A percentile compares a stretch with the other conserved stretches of the same genome.
These are phyloP conservation scores for Quercus rubra DNA, from an alignment of 306 rosid genomes.

Conservation along the genomic window DNA sequence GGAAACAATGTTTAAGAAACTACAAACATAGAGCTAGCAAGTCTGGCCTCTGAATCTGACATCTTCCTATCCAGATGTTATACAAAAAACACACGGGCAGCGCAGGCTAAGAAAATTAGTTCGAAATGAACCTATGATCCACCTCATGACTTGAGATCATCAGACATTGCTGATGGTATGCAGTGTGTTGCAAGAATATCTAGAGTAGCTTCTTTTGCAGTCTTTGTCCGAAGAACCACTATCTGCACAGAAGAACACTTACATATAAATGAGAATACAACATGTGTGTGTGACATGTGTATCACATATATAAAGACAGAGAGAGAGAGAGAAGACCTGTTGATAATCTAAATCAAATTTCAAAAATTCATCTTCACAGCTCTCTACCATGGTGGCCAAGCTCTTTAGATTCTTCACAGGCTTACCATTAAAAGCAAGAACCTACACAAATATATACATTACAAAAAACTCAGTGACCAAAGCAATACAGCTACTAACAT, in stretches of 20 bases:
- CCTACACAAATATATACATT: constrained; percentile 36
- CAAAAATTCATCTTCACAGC: constrained; percentile 72
- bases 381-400: constrained; percentile 91
- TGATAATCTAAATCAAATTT: constrained; percentile 80
- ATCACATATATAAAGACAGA: background rate
- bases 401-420: constrained; percentile 84
- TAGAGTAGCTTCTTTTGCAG: constrained; percentile 77
- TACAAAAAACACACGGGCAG: background rate
- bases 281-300: background rate
- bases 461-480: background rate
- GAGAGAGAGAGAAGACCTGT: constrained; percentile 52
- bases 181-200: constrained; percentile 89
- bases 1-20: constrained; percentile 20
- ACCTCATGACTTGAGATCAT: constrained; percentile 71
- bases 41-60: constrained; percentile 27
- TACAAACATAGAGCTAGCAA: constrained; percentile 10
- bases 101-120: constrained; percentile 7
- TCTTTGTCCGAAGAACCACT: constrained; percentile 67
- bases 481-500: background rate
- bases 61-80: constrained; percentile 14
- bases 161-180: constrained; percentile 87
- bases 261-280: constrained; percentile 6
- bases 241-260: constrained; percentile 43
- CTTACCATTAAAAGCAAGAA: constrained; percentile 77
- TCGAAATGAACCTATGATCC: constrained; percentile 13